phyloP scores from a whole-genome alignment of 1,284 basidiomycete species.

The Trametes polyzona region DNA sequence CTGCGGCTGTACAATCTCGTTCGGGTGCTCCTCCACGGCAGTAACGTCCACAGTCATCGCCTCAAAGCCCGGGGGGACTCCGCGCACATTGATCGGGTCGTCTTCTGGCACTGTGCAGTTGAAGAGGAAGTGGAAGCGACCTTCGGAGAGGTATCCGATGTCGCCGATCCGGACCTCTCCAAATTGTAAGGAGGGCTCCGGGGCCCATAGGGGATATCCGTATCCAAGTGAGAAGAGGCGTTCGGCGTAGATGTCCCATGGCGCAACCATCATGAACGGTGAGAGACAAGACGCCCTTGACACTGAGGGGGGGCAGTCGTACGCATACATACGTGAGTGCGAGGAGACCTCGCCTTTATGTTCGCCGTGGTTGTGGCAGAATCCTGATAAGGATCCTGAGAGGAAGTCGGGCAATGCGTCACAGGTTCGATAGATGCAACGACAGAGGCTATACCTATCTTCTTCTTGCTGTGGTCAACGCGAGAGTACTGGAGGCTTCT shows the following conservation, averaged over 20 bases:
- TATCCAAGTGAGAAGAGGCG: conserved; percentile 4
- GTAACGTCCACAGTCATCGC: not conserved
- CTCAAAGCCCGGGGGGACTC: not conserved
- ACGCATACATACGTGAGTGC: no score
- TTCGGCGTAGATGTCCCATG: conserved; percentile 9
- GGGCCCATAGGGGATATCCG: conserved; percentile 19
- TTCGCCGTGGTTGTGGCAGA: no score
- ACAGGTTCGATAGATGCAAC: no score
- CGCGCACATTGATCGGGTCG: not conserved
- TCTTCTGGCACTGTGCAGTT: not conserved
- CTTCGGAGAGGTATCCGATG: conserved; percentile 17
- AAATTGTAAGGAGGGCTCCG: conserved; percentile 5
- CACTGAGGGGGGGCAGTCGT: no score
- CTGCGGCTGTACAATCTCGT: conserved; percentile 2
- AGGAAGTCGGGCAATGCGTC: no score
- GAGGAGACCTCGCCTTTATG: no score
- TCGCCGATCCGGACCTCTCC: conserved; percentile 21
- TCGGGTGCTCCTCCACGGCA: not conserved
- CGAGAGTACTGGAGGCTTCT: no score
- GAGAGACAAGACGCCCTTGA: no score
- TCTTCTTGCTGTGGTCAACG: no score
- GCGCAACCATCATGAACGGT: not conserved
- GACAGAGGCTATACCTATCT: no score
- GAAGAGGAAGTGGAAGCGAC: conserved; percentile 19
- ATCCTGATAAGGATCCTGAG: no score